These are phyloP conservation scores for Penicillium lividum DNA, from an alignment of 495 filamentous ascomycete species.

Conservation along the genomic window DNA sequence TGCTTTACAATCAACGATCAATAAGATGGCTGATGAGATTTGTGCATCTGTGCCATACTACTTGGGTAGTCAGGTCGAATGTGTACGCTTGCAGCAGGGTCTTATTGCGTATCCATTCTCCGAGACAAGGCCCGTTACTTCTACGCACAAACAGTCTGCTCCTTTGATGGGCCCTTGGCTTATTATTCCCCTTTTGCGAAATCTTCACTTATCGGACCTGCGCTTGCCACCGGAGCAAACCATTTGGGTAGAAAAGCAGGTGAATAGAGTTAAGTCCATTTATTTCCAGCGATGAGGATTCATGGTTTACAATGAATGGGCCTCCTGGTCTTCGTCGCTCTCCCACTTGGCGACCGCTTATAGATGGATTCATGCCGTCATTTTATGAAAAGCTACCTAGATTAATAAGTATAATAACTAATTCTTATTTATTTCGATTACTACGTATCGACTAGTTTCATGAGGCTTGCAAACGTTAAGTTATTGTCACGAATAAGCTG, in stretches of 20 bases:
- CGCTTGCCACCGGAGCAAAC: conserved; percentile 29
- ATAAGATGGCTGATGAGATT: conserved; percentile 39
- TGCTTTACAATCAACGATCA: conserved; percentile 18
- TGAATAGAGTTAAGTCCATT: conserved; percentile 34
- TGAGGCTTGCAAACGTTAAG: too few relatives aligned
- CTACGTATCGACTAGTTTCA: too few relatives aligned
- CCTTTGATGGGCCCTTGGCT: conserved; percentile 43
- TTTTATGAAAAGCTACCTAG: neutral
- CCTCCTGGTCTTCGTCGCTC: neutral
- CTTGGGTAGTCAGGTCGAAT: conserved; percentile 39
- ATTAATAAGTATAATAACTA: neutral
- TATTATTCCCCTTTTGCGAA: conserved; percentile 27
- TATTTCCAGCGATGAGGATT: conserved; percentile 24
- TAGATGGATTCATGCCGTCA: neutral
- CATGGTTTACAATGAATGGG: neutral
- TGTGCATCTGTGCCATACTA: conserved; percentile 46
- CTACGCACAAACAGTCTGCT: conserved; percentile 33
- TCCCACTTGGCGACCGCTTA: neutral
- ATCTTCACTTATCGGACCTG: conserved; percentile 22
- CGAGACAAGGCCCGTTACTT: conserved; percentile 28
- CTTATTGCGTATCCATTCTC: conserved; percentile 40
- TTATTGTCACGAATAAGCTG: too few relatives aligned
- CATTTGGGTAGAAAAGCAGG: conserved; percentile 35
- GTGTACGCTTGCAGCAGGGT: conserved; percentile 30
- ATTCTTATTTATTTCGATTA: too few relatives aligned